Evolutionary conservation across 2,329 filamentous ascomycete genomes (phyloP).

Genomic region (Trichoderma endophyticum): DNA sequence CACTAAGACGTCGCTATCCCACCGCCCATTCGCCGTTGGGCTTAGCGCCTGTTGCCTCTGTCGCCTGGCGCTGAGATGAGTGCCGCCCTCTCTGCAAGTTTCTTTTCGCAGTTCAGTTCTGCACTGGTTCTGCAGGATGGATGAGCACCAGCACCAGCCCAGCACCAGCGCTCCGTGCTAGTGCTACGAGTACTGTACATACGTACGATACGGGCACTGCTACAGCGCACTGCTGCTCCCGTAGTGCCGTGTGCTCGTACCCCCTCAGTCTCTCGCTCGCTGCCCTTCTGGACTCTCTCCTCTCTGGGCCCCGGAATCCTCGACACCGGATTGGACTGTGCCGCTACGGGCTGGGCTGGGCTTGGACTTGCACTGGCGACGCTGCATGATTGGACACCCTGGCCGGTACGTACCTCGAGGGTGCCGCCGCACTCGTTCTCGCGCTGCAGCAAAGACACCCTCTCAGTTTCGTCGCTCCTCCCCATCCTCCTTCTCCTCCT

Average conservation of each 20-base stretch:
- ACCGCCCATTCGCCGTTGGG: conserved; percentile 36
- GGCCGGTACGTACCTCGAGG: conserved; percentile 30
- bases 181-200: neutral
- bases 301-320: conserved; percentile 9
- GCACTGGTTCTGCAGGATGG: neutral
- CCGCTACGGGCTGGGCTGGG: conserved; percentile 15
- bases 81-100: neutral
- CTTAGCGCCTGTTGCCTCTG: conserved; percentile 31
- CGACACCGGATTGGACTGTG: conserved; percentile 14
- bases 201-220: too few species aligned
- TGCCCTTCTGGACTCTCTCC: neutral
- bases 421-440: conserved; percentile 24
- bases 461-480: conserved; percentile 35
- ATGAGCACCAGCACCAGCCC: neutral
- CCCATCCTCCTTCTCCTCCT: conserved; percentile 35
- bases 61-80: conserved; percentile 15
- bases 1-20: conserved; percentile 36
- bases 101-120: neutral
- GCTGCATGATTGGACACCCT: conserved; percentile 12
- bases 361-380: conserved; percentile 4
- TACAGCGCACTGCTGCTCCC: neutral
- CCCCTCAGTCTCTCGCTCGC: neutral
- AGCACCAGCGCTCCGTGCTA: neutral
- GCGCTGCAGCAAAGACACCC: conserved; percentile 27
- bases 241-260: conserved; percentile 3